phyloP scores from a whole-genome alignment of 345 rosid species.

The Pseudoturritis turrita region DNA sequence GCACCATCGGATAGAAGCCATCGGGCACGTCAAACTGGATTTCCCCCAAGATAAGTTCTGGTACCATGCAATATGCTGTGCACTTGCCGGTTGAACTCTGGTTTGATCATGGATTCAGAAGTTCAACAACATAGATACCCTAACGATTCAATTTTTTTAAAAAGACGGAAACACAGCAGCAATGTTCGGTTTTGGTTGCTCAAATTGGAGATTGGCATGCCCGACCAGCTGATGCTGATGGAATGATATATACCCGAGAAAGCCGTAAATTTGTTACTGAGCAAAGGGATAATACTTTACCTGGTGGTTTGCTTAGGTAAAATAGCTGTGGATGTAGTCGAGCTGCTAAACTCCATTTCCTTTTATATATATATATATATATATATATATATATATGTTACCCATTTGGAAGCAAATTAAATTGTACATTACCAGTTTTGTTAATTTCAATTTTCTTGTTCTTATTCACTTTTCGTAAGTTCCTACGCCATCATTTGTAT shows the following conservation, averaged over 20 bases:
- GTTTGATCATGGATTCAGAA: slow-evolving; percentile 1
- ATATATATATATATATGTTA: slow-evolving; percentile 20
- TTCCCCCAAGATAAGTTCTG: slow-evolving; percentile 51
- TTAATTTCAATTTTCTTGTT: slow-evolving; percentile 25
- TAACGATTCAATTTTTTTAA: not conserved
- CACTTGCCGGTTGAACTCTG: slow-evolving; percentile 3
- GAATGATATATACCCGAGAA: slow-evolving; percentile 14
- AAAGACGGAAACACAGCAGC: slow-evolving; percentile 8
- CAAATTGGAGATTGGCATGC: slow-evolving; percentile 12
- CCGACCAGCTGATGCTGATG: slow-evolving; percentile 6
- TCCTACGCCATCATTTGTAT: not conserved
- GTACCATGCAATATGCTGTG: slow-evolving; percentile 5
- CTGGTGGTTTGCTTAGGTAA: slow-evolving; percentile 46
- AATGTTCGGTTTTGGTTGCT: slow-evolving; percentile 13
- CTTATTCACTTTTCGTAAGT: not conserved
- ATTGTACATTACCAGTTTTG: slow-evolving; percentile 81
- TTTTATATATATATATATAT: too few relatives aligned
- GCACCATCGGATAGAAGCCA: slow-evolving; percentile 74
- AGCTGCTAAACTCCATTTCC: slow-evolving; percentile 26
- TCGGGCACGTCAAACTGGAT: slow-evolving; percentile 59
- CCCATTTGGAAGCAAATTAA: slow-evolving; percentile 30
- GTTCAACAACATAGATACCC: slow-evolving; percentile 19
- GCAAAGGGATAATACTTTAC: slow-evolving; percentile 29
- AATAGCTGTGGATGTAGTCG: slow-evolving; percentile 39
- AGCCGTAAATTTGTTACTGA: slow-evolving; percentile 13